Base-by-base conservation (phyloP, 2,329 filamentous ascomycete genomes). In the Exophiala oligosperma region DNA sequence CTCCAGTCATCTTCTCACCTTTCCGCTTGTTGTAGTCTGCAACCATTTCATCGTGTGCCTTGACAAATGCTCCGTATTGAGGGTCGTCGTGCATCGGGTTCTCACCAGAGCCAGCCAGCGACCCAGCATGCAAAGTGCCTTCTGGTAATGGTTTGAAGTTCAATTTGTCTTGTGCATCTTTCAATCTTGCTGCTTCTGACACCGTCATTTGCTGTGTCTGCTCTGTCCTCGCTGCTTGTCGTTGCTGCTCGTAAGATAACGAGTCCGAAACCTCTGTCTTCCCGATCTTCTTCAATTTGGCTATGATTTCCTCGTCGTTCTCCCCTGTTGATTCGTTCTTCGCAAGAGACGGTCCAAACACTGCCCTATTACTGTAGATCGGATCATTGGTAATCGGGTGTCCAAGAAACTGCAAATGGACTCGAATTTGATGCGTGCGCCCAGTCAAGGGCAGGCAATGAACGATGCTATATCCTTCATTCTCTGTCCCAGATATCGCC, bases 361-460 rank as follows among this genome's bases (percentile, higher is more conserved):
- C 94, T 57, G 87, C 86, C 70, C 91, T 87, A 71, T 99, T 99
- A 68, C 91, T 92, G 73, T 99, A 99, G 67, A 99, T 97, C 6
- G 94, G 94, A 70, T 99, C 94, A 72, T 99, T 99, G 64, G 91
- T 87, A 66, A 99, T 97, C 1, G 94, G 94, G 70, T 97, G 90
- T 1, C 94, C 94, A 2, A 99, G 79, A 72, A 91, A 96, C 71
- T 99, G 94, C 14, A 99, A 81, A 69, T 99, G 94, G 17, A 99
- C 94, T 35, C 94, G 86, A 49, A 99, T 83, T 73, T 99, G 94
- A 70, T 99, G 94, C 11, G 94, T 99, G 51, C 94, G 85, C 0
- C 94, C 94, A 0, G 94, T 99, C 28, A 97, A 84, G 0, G 94
- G 94, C 57, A 96, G 83, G 72, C 94, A 97, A 66, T 94, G 89